Base-by-base conservation (phyloP, 306 rosid genomes). In the Trifolium pratense region DNA sequence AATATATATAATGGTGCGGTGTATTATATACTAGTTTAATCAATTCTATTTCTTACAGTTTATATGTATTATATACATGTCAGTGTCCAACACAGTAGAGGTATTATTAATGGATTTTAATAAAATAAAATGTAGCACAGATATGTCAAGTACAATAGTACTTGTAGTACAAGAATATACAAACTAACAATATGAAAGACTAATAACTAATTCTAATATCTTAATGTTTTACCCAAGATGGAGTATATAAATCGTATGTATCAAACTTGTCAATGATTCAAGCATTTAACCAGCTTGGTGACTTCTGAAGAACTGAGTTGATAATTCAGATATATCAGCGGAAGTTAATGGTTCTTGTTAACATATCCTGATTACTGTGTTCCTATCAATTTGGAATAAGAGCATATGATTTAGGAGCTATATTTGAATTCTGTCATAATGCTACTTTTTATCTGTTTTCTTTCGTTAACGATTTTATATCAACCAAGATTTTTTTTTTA, bases 21-120 rank as follows among this genome's bases (percentile, higher is more conserved):
- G 71, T 23, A 49, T 59, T 77, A 49, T 80, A 18, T 60, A 69
- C 73, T 67, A 68, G 72, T 80, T 74, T 58, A 59, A 74, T 29
- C 57, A 32, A 70, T 46, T 72, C 55, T 74, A 25, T 46, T 39
- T 66, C 70, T 46, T 49, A 49, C 74, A 12, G 31, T 29, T 52
- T 65, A 59, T 48, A 34, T 79, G 9, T 68, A 39, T 18, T 43
- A 43, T 37, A 51, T 34, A 12, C 55, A 45, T 62, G 55, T 62
- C 56, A 37, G 32, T 18, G 43, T 48, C 57, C 46, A 42, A 32
- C 11, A 55, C 9, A 43, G 37, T 43, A 80, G 25, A 75, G 42
- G n/a, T n/a, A n/a, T n/a, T 80, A 62, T 69, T 53, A 62, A 51
- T 69, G 62, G 49, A 63, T 18, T 64, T 36, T 3, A 71, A 65